Evolutionary conservation across 2,329 filamentous ascomycete species (phyloP).

Genomic region (Mycogone perniciosa): DNA sequence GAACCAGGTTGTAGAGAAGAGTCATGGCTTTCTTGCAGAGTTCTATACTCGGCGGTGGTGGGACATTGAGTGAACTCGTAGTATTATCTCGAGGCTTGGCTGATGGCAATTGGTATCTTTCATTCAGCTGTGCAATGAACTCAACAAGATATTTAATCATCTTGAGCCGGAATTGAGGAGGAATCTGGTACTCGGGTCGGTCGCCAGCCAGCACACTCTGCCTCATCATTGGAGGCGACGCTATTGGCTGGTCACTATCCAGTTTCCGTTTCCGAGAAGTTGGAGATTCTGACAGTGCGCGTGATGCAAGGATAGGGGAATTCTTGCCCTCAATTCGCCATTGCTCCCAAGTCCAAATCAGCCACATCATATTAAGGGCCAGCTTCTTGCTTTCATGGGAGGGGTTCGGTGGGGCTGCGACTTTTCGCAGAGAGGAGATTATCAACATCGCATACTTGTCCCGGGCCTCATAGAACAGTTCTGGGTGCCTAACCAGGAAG

Average conservation of each 20-base stretch:
- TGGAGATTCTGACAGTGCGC: conserved; percentile 59
- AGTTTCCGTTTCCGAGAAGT: conserved; percentile 68
- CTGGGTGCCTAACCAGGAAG: conserved; percentile 86
- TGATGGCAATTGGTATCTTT: conserved; percentile 73
- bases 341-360: conserved; percentile 92
- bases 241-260: conserved; percentile 53
- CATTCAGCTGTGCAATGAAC: conserved; percentile 85
- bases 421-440: conserved; percentile 81
- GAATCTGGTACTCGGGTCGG: conserved; percentile 61
- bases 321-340: conserved; percentile 61
- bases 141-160: conserved; percentile 94
- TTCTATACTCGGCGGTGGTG: conserved; percentile 58
- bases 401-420: conserved; percentile 73
- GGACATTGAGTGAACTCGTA: conserved; percentile 34
- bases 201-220: conserved; percentile 35
- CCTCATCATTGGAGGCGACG: conserved; percentile 48
- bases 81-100: conserved; percentile 55
- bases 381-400: conserved; percentile 90
- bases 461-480: conserved; percentile 89
- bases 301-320: conserved; percentile 18
- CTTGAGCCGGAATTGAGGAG: conserved; percentile 61
- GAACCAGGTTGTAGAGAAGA: conserved; percentile 76
- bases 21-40: conserved; percentile 80
- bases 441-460: conserved; percentile 88
- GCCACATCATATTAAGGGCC: conserved; percentile 79